A percentile compares a stretch with the other conserved stretches of the same genome.
Evolutionary conservation across 805 yeast species (phyloP).

Genomic region (Yamadazyma tumulicola): DNA sequence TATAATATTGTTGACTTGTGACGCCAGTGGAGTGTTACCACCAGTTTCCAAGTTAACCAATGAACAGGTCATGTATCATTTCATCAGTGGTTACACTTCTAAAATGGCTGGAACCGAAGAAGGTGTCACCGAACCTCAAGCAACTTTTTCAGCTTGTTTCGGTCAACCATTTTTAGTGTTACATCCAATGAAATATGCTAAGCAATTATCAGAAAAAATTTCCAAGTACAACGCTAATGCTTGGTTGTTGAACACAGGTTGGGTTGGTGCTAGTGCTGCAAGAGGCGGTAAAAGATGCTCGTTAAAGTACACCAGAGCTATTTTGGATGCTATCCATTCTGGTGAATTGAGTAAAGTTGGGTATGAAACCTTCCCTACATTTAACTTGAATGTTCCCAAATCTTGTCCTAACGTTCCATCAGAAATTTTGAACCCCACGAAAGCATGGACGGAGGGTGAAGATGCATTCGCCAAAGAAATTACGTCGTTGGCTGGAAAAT

Average conservation of each 20-base stretch:
- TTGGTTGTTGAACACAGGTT: slow-evolving; percentile 96
- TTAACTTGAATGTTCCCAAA: slow-evolving; percentile 85
- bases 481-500: slow-evolving; percentile 67
- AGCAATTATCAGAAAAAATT: slow-evolving; percentile 93
- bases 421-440: slow-evolving; percentile 82
- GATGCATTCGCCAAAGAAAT: slow-evolving; percentile 37
- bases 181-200: slow-evolving; percentile 97
- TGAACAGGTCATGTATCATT: slow-evolving; percentile 98
- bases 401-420: slow-evolving; percentile 77
- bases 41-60: slow-evolving; percentile 92
- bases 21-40: slow-evolving; percentile 96
- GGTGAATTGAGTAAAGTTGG: slow-evolving; percentile 80
- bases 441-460: slow-evolving; percentile 60
- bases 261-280: slow-evolving; percentile 93
- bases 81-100: slow-evolving; percentile 96
- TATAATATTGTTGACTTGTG: slow-evolving; percentile 90
- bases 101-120: slow-evolving; percentile 99
- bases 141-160: slow-evolving; percentile 96
- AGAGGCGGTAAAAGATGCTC: slow-evolving; percentile 98
- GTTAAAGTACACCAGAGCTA: slow-evolving; percentile 94
- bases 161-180: slow-evolving; percentile 98
- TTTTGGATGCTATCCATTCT: slow-evolving; percentile 88
- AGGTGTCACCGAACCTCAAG: slow-evolving; percentile 97
- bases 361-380: slow-evolving; percentile 80
- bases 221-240: slow-evolving; percentile 84